Evolutionary conservation across 2,329 filamentous ascomycete genomes (phyloP).

Genomic region (Fusarium verticillioides): DNA sequence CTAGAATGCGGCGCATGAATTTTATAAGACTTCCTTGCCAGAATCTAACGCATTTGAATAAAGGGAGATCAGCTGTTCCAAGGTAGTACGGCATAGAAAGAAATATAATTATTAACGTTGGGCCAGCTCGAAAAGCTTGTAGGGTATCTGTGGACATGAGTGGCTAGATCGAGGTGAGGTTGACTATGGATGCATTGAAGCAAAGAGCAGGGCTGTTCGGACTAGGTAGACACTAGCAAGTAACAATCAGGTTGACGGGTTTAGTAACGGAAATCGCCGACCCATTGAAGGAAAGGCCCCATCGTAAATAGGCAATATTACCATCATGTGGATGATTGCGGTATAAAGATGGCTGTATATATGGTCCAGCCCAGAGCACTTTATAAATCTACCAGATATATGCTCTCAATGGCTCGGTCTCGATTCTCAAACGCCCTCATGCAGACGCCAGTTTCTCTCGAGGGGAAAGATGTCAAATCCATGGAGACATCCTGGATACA

Average conservation of each 20-base stretch:
- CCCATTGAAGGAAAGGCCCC: background rate
- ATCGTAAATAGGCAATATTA: background rate
- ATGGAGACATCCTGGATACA: background rate
- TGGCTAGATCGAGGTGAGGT: no score
- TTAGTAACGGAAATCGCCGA: rapidly evolving
- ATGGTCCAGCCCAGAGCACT: background rate
- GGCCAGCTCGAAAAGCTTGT: background rate
- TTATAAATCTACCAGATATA: background rate
- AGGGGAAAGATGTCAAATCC: background rate
- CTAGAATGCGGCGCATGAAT: rapidly evolving
- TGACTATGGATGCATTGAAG: background rate
- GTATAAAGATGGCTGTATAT: background rate
- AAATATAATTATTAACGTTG: rapidly evolving
- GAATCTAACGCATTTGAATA: rapidly evolving
- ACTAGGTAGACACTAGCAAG: no score
- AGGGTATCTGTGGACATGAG: rapidly evolving
- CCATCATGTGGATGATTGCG: background rate
- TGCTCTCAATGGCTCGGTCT: background rate
- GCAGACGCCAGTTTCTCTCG: rapidly evolving
- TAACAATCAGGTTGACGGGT: background rate
- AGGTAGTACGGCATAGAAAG: rapidly evolving
- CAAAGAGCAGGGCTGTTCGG: background rate
- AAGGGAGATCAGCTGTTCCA: no score
- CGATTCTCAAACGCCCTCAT: background rate
- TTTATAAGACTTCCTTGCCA: background rate